phyloP scores from a whole-genome alignment of 139 green algal genomes.

The Desmodesmus armatus region DNA sequence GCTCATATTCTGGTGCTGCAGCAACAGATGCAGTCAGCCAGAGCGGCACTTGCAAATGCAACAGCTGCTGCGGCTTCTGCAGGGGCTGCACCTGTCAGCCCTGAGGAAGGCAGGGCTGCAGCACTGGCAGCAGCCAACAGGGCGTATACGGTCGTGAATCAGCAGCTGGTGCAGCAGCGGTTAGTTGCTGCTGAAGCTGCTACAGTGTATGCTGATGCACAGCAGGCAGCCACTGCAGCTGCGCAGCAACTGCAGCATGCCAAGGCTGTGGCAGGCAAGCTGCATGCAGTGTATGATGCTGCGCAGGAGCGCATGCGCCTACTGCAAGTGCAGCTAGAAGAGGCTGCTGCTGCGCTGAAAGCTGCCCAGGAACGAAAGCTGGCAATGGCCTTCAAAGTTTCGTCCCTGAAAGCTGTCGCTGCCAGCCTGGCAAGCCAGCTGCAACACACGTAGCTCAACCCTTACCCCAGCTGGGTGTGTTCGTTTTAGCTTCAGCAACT shows the following conservation, averaged over 20 bases:
- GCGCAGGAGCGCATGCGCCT: not conserved
- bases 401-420: conserved; percentile 12
- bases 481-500: not conserved
- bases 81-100: not conserved
- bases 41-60: conserved; percentile 1
- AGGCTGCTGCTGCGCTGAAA: conserved; percentile 16
- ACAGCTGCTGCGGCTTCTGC: conserved; percentile 6
- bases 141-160: conserved; percentile 1
- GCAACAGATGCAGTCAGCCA: not conserved
- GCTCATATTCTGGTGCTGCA: not conserved
- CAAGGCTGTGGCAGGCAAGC: conserved; percentile 23
- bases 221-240: conserved; percentile 16
- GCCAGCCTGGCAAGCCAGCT: not conserved
- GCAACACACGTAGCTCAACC: not conserved
- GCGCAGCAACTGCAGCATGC: conserved; percentile 26
- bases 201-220: not conserved
- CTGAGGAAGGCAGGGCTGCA: not conserved
- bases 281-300: conserved; percentile 1
- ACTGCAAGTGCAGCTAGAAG: not conserved
- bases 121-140: not conserved
- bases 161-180: conserved; percentile 21
- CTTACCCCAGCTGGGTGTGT: not conserved
- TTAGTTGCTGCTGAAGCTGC: conserved; percentile 2
- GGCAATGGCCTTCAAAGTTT: not conserved
- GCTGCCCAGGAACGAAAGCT: conserved; percentile 24